Percentiles rank a stretch among this genome's conserved stretches.
phyloP scores from a whole-genome alignment of 2,329 filamentous ascomycete species.

The Colletotrichum lupini region DNA sequence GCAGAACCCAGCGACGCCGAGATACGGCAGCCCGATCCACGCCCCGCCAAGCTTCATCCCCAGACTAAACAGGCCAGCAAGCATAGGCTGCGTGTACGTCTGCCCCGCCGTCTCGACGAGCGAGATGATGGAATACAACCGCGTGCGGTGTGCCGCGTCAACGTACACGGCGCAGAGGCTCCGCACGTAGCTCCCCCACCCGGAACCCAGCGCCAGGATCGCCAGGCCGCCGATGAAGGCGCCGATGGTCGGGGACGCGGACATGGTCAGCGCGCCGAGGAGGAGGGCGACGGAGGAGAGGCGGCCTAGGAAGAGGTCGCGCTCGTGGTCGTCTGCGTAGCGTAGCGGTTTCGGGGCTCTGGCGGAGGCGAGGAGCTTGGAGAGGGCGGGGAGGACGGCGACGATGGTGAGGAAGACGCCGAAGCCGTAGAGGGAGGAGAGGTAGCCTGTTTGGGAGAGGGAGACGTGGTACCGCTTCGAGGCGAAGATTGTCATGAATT shows the following conservation, averaged over 20 bases:
- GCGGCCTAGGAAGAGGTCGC: constrained; percentile 43
- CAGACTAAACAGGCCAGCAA: constrained; percentile 42
- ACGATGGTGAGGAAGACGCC: constrained; percentile 41
- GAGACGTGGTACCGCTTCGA: constrained; percentile 45
- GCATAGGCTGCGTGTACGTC: constrained; percentile 41
- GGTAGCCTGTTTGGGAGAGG: constrained; percentile 44
- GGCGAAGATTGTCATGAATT: constrained; percentile 42
- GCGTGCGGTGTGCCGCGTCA: constrained; percentile 42
- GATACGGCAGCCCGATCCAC: constrained; percentile 45
- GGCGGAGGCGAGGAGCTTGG: constrained; percentile 37
- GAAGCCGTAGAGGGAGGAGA: constrained; percentile 45
- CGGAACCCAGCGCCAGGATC: constrained; percentile 43
- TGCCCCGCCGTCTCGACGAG: constrained; percentile 39
- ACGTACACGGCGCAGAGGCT: constrained; percentile 41
- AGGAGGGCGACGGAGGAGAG: constrained; percentile 39
- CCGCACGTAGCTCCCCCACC: constrained; percentile 42
- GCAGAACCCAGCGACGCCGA: constrained; percentile 41
- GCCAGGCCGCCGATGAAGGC: constrained; percentile 43
- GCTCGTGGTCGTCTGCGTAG: constrained; percentile 38
- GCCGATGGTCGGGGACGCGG: constrained; percentile 39
- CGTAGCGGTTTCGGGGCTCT: constrained; percentile 38
- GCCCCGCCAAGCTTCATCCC: constrained; percentile 43
- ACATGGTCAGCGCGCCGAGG: constrained; percentile 41
- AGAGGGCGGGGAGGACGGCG: constrained; percentile 41
- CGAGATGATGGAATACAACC: constrained; percentile 42